Conservation (phyloP, 495 filamentous ascomycete genomes). For the Trichocladium antarcticum region DNA sequence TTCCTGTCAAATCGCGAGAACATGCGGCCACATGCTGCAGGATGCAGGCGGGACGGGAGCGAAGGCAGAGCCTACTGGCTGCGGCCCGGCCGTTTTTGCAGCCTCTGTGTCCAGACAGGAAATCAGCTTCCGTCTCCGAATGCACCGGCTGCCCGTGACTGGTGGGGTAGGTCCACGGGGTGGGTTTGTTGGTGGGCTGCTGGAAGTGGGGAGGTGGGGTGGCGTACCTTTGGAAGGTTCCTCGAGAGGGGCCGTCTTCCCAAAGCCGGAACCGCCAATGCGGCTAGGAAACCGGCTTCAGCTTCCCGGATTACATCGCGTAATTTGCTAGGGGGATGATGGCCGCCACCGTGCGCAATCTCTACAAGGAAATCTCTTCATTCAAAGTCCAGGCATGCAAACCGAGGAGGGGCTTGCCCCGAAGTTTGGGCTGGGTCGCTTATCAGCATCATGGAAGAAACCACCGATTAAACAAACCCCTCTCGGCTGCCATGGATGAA, state of each 20-base stretch:
- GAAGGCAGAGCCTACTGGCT: neutral
- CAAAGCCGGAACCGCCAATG: conserved; percentile 16
- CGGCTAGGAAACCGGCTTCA: conserved; percentile 14
- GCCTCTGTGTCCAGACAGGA: conserved; percentile 2
- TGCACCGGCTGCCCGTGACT: conserved; percentile 5
- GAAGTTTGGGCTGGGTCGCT: too few species aligned
- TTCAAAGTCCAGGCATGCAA: conserved; percentile 5
- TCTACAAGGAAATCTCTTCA: conserved; percentile 13
- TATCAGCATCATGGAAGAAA: neutral
- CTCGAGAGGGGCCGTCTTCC: conserved; percentile 1
- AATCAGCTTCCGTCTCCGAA: conserved; percentile 9
- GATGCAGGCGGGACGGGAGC: neutral
- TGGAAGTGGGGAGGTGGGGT: conserved; percentile 3
- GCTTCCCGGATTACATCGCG: conserved; percentile 22
- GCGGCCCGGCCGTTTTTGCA: conserved; percentile 4
- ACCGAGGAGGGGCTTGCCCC: neutral
- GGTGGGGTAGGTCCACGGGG: neutral
- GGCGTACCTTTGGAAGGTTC: conserved; percentile 15
- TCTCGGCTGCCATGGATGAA: too few species aligned
- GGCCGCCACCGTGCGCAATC: conserved; percentile 15
- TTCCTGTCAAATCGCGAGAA: conserved; percentile 6
- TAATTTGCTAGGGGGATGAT: conserved; percentile 16
- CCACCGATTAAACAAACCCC: too few species aligned
- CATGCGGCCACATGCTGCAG: neutral
- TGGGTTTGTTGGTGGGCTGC: neutral